Evolutionary conservation across 2,329 filamentous ascomycete species (phyloP), one percentile per base, ranked within the genome.

Genomic region (Podosphaera aphanis): DNA sequence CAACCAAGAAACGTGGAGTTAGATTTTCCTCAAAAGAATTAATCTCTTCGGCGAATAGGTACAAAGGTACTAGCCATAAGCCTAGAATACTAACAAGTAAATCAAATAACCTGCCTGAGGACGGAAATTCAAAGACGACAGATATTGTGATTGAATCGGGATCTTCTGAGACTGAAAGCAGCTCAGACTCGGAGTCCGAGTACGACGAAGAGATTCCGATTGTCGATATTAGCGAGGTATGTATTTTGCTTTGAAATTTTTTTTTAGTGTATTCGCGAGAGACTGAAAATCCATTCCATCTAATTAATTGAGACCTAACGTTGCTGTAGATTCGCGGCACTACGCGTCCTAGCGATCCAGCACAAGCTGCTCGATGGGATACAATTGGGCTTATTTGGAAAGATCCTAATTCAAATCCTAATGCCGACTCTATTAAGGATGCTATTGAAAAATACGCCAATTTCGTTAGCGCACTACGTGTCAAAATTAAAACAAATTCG

Each of bases 351-450:
- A 49, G 53, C 7, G 64, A 70, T 42, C 58, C 62, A 8, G 60
- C 63, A 15, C 67, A 66, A 47, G 68, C 64, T 20, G 66, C 67
- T 20, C 64, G 62, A 2, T 74, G 70, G 69, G 70, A 74, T 53
- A 62, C 65, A 0, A 63, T 69, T 49, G 68, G 67, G 16, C 64
- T 69, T 41, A 64, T 71, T 57, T 72, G 48, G 65, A 69, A 48
- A 59, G 62, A 55, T 56, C 55, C 53, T 25, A 50, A 49, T 46
- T 59, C 55, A 27, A 56, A 25, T 44, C 55, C 57, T 13, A 56
- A 47, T 44, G 40, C 47, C 16, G 53, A 56, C 36, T 50, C 51
- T 18, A 49, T 60, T 19, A 55, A 54, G 44, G 53, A 52, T 25
- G 55, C 56, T 11, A 58, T 59, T 20, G 49, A 58, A 41, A 53